Base-by-base conservation (phyloP, 257 asterid species). In the Verbena officinalis region DNA sequence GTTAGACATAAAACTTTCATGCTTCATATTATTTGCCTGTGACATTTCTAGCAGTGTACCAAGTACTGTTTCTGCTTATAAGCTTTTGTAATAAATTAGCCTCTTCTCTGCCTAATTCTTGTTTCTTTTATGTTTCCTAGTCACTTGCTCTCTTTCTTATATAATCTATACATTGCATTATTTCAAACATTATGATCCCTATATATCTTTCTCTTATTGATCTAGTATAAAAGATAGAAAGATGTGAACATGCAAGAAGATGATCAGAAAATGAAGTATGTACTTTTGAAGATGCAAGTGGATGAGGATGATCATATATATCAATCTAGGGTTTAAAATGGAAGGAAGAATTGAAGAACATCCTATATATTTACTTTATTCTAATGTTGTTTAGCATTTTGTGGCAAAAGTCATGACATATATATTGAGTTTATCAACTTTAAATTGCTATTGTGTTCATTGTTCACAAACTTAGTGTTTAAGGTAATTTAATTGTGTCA, bases 1-100 rank as follows among this genome's bases (percentile, higher is more conserved):
- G 52, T 59, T 60, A 4, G 59, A 69, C 79, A 65, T 24, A 61
- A 65, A 55, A 71, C 81, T 75, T 81, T 78, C 76, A 67, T 60
- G 81, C 70, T 74, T 54, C 73, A 21, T 43, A 74, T 64, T 19
- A 65, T 71, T 74, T 81, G 81, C 75, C 74, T 68, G 64, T 72
- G 72, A 65, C 69, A 74, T 39, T 64, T 72, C 49, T 50, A 64
- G 79, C 62, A 60, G 68, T 63, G 73, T 71, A 73, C 71, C 73
- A 76, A 40, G 44, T 76, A 58, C 68, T 55, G 65, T 39, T n/a
- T n/a, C 39, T 42, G 59, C 59, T 55, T 46, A n/a, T n/a, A 30
- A 9, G 34, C 59, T 11, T 12, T 65, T 17, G 54, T 33, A 62
- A 43, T 55, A 54, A 60, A 71, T 71, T 58, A 5, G 63, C 69